phyloP scores from a whole-genome alignment of 768 basidiomycete genomes.

The Solioccasus polychromus region DNA sequence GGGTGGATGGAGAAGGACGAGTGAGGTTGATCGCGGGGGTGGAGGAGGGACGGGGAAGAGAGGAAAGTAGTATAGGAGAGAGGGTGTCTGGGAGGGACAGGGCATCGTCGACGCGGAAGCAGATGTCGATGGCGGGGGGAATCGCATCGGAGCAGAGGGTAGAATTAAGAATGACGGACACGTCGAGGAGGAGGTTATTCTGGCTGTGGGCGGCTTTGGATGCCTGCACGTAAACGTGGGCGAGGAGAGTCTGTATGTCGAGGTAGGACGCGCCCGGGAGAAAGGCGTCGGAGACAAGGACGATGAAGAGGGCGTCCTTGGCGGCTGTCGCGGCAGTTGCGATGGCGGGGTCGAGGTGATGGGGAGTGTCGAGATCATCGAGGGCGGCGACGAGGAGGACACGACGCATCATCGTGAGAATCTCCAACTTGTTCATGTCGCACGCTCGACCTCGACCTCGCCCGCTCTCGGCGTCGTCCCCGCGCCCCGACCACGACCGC shows the following conservation, averaged over 20 bases:
- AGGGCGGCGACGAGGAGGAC: slow-evolving; percentile 54
- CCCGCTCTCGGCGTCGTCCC: neutral
- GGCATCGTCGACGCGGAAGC: slow-evolving; percentile 41
- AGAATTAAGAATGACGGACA: slow-evolving; percentile 75
- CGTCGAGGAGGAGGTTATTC: slow-evolving; percentile 68
- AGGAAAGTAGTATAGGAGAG: slow-evolving; percentile 30
- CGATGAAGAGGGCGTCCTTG: slow-evolving; percentile 50
- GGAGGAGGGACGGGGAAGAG: slow-evolving; percentile 8
- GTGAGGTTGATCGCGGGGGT: neutral
- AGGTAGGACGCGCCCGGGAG: slow-evolving; percentile 49
- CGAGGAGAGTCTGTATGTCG: slow-evolving; percentile 71
- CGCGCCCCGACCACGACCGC: neutral
- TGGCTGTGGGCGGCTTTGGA: slow-evolving; percentile 66
- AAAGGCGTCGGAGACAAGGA: slow-evolving; percentile 65
- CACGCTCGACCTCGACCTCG: too few species aligned
- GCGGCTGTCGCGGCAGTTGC: slow-evolving; percentile 44
- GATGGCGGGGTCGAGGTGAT: slow-evolving; percentile 56
- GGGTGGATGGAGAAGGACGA: neutral
- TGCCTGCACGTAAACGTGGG: slow-evolving; percentile 84
- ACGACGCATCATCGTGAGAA: slow-evolving; percentile 9
- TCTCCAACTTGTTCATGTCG: too few species aligned
- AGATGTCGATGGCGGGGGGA: slow-evolving; percentile 37
- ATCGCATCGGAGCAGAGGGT: slow-evolving; percentile 44
- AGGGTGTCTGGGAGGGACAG: slow-evolving; percentile 44
- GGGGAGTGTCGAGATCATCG: slow-evolving; percentile 47